These are phyloP conservation scores for Mycena olivaceomarginata DNA, from an alignment of 768 basidiomycete species.

Conservation along the genomic window DNA sequence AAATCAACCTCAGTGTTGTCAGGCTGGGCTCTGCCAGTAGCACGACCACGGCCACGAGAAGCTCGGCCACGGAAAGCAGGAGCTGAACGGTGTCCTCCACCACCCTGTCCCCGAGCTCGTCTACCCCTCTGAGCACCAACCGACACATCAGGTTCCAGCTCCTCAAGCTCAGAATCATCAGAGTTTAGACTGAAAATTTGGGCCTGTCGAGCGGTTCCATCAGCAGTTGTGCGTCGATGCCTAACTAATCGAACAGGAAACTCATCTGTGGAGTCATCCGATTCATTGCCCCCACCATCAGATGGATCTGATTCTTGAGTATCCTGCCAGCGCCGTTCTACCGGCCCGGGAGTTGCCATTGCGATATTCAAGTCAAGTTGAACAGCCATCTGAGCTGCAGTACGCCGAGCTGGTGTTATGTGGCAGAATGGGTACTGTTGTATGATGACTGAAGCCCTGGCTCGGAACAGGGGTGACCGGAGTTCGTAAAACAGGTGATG, in stretches of 20 bases:
- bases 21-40: too few species aligned
- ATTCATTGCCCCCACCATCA: slow-evolving; percentile 1
- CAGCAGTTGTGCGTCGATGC: too few species aligned
- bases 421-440: neutral
- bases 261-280: neutral
- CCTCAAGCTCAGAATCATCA: too few species aligned
- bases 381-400: slow-evolving; percentile 1
- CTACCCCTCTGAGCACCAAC: too few species aligned
- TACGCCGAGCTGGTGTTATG: neutral
- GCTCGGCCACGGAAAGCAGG: too few species aligned
- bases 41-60: too few species aligned
- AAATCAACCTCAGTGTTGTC: too few species aligned
- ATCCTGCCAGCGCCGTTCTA: neutral
- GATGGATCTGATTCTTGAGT: neutral
- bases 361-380: slow-evolving; percentile 1
- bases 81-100: too few species aligned
- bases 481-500: neutral
- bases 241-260: slow-evolving; percentile 1
- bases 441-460: neutral
- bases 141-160: too few species aligned
- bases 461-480: neutral
- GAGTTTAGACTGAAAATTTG: too few species aligned
- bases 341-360: slow-evolving; percentile 2
- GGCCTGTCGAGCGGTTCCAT: too few species aligned
- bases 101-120: too few species aligned